Percentiles rank a stretch among this genome's conserved stretches.
Evolutionary conservation across 495 filamentous ascomycete genomes (phyloP).

Genomic region (Penicillium egyptiacum): DNA sequence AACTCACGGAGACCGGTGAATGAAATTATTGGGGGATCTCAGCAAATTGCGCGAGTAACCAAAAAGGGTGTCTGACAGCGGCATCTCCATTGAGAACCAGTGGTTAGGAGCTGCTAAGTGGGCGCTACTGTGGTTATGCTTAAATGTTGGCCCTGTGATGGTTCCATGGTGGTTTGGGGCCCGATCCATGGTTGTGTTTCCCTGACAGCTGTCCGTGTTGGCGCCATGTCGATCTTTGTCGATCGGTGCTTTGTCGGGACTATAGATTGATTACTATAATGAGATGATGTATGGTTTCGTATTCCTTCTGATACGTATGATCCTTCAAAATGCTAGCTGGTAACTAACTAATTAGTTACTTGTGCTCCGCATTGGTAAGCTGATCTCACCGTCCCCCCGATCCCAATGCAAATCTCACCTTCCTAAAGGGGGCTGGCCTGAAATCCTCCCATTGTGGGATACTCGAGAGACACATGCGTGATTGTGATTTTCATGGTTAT

Average conservation of each 20-base stretch:
- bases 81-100: conserved; percentile 22
- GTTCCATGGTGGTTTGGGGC: conserved; percentile 14
- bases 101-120: conserved; percentile 1
- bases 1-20: not conserved
- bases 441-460: not conserved
- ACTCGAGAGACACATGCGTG: not conserved
- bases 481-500: not conserved
- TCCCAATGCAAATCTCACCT: not conserved
- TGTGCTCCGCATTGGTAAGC: not conserved
- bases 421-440: conserved; percentile 1
- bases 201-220: conserved; percentile 14
- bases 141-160: conserved; percentile 6
- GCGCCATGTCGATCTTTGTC: conserved; percentile 12
- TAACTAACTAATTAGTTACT: too few relatives aligned
- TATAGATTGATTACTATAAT: not conserved
- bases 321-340: not conserved
- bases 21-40: not conserved
- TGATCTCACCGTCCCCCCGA: not conserved
- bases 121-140: conserved; percentile 15
- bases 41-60: not conserved
- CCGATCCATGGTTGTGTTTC: conserved; percentile 18
- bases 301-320: not conserved
- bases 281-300: not conserved
- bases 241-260: conserved; percentile 6
- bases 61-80: conserved; percentile 22